Conservation (phyloP, 2,329 filamentous ascomycete genomes). For the Scedosporium minutisporum region DNA sequence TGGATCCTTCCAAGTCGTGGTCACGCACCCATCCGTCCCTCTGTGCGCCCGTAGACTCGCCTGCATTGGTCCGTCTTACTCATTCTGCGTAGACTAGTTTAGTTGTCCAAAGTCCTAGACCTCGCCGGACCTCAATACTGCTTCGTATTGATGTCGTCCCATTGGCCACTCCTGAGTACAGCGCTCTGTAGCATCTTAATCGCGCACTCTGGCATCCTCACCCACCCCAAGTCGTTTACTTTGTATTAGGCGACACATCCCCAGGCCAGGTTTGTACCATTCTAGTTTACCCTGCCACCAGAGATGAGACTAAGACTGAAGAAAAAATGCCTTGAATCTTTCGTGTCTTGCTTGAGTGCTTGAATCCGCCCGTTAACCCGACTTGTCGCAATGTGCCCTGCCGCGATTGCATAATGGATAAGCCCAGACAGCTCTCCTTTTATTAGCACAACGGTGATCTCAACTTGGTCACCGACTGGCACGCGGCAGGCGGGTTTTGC, state of each 20-base stretch:
- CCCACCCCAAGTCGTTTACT: neutral
- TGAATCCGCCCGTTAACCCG: neutral
- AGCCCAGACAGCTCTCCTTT: neutral
- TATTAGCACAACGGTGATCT: neutral
- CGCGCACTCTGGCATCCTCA: neutral
- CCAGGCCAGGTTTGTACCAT: no score
- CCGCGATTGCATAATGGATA: neutral
- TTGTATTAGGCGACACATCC: no score
- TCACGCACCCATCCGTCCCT: neutral
- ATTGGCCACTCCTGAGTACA: neutral
- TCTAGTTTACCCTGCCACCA: no score
- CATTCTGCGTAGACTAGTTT: no score
- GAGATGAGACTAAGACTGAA: no score
- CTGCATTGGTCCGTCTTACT: no score
- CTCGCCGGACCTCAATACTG: no score
- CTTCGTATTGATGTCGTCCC: no score
- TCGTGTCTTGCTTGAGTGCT: neutral
- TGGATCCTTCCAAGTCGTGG: neutral
- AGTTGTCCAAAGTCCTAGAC: no score
- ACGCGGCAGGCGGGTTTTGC: neutral
- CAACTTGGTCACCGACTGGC: neutral
- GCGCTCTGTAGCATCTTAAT: neutral
- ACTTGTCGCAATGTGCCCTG: neutral
- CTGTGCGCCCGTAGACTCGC: neutral
- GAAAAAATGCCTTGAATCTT: no score